Percentiles rank a stretch among this genome's conserved stretches.
Conservation (phyloP, 345 rosid species). For the Syzygium grande region DNA sequence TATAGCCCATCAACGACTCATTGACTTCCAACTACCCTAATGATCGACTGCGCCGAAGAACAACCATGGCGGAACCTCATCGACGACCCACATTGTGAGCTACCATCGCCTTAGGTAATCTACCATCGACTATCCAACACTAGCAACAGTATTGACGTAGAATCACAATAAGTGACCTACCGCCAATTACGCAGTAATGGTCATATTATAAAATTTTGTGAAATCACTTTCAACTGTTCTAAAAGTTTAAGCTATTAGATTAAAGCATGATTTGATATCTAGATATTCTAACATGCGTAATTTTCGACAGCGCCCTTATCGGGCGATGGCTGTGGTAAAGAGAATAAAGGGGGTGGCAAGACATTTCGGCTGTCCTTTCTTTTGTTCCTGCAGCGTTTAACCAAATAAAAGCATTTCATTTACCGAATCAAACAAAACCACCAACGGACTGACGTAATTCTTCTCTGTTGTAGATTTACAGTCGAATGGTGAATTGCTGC, state of each 20-base stretch:
- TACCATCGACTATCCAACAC: not conserved
- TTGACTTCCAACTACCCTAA: not conserved
- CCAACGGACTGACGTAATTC: not conserved
- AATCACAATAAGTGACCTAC: not conserved
- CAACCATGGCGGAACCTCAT: not conserved
- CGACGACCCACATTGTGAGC: not conserved
- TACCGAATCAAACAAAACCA: not conserved
- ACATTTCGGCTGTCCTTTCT: not conserved
- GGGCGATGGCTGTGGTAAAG: not conserved
- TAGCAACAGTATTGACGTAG: accelerated
- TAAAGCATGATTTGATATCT: accelerated
- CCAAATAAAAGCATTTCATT: not conserved
- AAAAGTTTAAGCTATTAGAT: not conserved
- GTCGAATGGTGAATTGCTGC: not conserved
- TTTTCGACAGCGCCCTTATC: too few relatives aligned
- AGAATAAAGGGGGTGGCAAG: not conserved
- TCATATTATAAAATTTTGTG: not conserved
- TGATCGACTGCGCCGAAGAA: not conserved
- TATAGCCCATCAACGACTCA: not conserved
- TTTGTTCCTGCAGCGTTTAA: not conserved
- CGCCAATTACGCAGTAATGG: not conserved
- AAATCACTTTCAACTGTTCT: not conserved
- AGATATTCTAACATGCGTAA: not conserved
- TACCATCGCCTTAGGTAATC: not conserved
- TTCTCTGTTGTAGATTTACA: not conserved